Evolutionary conservation across 257 asterid species (phyloP).

Genomic region (Petrea volubilis): DNA sequence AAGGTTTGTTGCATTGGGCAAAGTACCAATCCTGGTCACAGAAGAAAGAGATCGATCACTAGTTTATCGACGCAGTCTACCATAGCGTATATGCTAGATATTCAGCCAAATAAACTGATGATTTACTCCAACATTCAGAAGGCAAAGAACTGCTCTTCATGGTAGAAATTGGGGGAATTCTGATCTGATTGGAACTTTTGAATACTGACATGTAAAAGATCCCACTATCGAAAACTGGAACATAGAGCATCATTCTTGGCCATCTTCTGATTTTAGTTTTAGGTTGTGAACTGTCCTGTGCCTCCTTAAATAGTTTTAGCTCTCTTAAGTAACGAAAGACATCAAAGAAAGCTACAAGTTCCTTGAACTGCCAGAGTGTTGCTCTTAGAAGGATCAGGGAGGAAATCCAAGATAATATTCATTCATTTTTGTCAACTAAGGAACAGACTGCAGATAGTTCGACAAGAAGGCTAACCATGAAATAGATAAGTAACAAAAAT

Average conservation of each 20-base stretch:
- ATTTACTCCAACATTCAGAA: no score
- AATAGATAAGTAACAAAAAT: constrained; percentile 6
- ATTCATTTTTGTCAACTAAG: neutral
- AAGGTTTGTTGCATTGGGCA: no score
- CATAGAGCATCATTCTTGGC: neutral
- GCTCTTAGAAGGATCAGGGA: neutral
- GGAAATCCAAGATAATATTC: neutral
- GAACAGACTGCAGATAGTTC: neutral
- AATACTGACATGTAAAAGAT: neutral
- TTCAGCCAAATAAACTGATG: no score
- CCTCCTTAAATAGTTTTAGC: neutral
- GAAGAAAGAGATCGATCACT: no score
- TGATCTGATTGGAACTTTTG: neutral
- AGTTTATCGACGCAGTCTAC: no score
- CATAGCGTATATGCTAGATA: no score
- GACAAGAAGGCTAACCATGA: neutral
- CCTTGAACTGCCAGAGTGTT: neutral
- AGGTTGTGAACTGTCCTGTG: neutral
- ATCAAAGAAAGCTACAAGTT: neutral
- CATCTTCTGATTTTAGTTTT: neutral
- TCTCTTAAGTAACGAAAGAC: neutral
- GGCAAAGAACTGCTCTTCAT: no score
- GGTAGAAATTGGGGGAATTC: neutral
- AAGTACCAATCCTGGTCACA: no score
- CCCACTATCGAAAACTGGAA: neutral